phyloP scores from a whole-genome alignment of 164 flowering plant genomes.

The Tinospora cordifolia region DNA sequence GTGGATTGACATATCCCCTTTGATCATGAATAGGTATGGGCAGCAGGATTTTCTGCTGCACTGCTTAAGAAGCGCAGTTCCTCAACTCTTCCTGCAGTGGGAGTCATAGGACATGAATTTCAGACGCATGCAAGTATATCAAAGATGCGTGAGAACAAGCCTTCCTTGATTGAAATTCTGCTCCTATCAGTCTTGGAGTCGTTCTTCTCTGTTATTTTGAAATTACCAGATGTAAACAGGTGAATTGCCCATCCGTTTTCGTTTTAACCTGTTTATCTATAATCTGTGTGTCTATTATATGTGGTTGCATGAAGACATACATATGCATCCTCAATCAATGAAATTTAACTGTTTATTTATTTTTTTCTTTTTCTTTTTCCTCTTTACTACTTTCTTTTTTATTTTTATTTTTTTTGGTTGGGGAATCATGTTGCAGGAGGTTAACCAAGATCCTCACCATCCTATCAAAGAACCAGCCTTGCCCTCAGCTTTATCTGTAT shows the following conservation, averaged over 20 bases:
- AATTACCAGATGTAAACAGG: conserved; percentile 61
- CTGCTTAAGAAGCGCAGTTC: conserved; percentile 69
- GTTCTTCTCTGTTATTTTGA: conserved; percentile 49
- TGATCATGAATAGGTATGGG: conserved; percentile 66
- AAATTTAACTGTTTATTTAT: not conserved
- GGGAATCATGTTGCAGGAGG: conserved; percentile 44
- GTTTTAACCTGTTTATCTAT: no score
- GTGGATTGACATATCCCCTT: conserved; percentile 1
- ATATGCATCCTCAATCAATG: not conserved
- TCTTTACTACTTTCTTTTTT: no score
- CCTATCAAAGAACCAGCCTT: conserved; percentile 59
- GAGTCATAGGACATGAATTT: conserved; percentile 16
- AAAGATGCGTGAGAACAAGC: conserved; percentile 31
- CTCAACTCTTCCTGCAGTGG: conserved; percentile 25
- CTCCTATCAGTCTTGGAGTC: conserved; percentile 46
- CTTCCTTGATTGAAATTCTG: conserved; percentile 37
- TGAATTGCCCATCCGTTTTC: conserved; percentile 20
- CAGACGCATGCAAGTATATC: conserved; percentile 17
- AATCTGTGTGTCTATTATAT: no score
- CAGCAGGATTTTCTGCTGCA: conserved; percentile 90
- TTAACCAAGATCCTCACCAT: conserved; percentile 36
- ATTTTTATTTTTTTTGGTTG: no score
- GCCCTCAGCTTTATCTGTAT: conserved; percentile 87
- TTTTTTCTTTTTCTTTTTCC: not conserved
- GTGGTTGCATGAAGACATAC: no score